Base-by-base conservation (phyloP, 768 basidiomycete genomes). In the Chiua virens region DNA sequence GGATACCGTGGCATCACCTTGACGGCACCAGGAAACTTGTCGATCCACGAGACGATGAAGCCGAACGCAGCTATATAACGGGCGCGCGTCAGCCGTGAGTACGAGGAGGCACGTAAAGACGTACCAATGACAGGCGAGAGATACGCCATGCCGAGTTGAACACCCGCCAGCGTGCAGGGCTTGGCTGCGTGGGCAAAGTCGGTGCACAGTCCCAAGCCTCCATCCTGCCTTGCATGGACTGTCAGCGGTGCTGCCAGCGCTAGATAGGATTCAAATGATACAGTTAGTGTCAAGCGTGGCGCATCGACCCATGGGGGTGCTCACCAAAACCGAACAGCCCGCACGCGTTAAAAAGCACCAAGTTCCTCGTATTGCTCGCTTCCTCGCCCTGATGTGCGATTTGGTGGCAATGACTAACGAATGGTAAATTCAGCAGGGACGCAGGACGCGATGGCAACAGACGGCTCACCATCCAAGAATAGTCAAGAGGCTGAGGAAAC, bases 131-230 rank as follows among this genome's bases (percentile, higher is more conserved):
- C 23, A 17, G 64, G 51, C 11, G 62, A 45, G n/a, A 64, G 34
- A 25, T 68, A 74, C 17, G 69, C 68, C 51, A 73, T 25, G 20
- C 48, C 55, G 22, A 71, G 55, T 4, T 71, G 54, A 3, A 60
- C 55, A 13, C 54, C 48, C 3, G 65, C 65, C 13, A 47, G 47
- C 14, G 52, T 40, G 23, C 68, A 67, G 5, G 68, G 49, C 48
- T 63, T 46, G 0, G 42, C 28, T 13, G 58, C 30, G 1, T 57
- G 50, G 34, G 53, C 53, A 20, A 74, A 69, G 45, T 74, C 70
- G 5, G 50, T 50, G 57, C 68, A 69, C 23, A 72, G 59, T 32
- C 49, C 53, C n/a, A 43, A 5, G 13, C 50, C 46, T 14, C 10
- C 22, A 10, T 48, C 59, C 15, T 56, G 62, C 22, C 56, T 62